Conservation (phyloP, 2,329 filamentous ascomycete species). For the Colletotrichum sp. region DNA sequence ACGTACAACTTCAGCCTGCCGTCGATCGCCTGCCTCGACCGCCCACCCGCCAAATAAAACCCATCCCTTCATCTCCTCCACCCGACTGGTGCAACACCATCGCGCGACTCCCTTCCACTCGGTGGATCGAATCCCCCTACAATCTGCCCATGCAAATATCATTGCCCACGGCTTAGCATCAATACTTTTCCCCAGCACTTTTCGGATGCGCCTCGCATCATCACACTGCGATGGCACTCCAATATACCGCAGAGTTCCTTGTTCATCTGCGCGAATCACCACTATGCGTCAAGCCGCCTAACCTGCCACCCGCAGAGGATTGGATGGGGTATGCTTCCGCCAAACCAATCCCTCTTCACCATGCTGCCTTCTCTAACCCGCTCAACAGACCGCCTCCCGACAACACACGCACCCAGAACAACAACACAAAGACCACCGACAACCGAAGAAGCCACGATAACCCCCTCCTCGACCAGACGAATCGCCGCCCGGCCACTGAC, state of each 20-base stretch:
- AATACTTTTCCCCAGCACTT: neutral
- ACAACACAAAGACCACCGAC: slow-evolving; percentile 39
- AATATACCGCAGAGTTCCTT: slow-evolving; percentile 80
- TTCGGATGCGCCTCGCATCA: slow-evolving; percentile 42
- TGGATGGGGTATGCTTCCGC: slow-evolving; percentile 84
- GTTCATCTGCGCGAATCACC: slow-evolving; percentile 80
- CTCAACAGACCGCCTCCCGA: slow-evolving; percentile 48
- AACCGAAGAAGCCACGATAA: slow-evolving; percentile 53
- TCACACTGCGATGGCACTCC: slow-evolving; percentile 54
- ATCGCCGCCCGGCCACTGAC: slow-evolving; percentile 56
- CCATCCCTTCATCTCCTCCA: neutral
- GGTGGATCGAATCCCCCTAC: neutral
- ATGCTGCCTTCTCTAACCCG: slow-evolving; percentile 7
- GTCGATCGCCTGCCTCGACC: neutral
- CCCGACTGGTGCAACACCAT: neutral
- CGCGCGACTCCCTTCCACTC: neutral
- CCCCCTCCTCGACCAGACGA: slow-evolving; percentile 52
- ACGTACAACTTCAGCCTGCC: neutral
- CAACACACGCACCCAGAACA: slow-evolving; percentile 46
- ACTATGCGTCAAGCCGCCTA: slow-evolving; percentile 79
- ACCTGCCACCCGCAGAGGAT: slow-evolving; percentile 83
- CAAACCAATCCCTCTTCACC: neutral
- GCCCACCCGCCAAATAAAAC: neutral
- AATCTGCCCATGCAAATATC: slow-evolving; percentile 5
- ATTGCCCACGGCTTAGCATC: neutral